Percentiles rank a stretch among this genome's conserved stretches.
These are phyloP conservation scores for Sphagnurus paluster DNA, from an alignment of 1,284 basidiomycete genomes.

Conservation along the genomic window DNA sequence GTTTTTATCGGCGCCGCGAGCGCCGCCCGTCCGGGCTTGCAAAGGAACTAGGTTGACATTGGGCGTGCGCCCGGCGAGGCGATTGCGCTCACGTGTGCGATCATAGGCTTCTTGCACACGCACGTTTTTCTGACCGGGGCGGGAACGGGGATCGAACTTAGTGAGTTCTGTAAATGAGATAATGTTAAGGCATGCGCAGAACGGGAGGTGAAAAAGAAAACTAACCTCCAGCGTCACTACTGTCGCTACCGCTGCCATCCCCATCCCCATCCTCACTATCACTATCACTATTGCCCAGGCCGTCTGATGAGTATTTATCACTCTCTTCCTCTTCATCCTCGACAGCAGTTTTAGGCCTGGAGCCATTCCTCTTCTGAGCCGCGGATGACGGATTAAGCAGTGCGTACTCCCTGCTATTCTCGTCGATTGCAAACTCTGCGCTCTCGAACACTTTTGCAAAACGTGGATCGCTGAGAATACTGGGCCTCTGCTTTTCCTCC, in stretches of 20 bases:
- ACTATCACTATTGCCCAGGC: constrained; percentile 42
- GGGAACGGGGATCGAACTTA: constrained; percentile 42
- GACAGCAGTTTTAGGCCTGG: constrained; percentile 69
- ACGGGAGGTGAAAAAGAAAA: constrained; percentile 18
- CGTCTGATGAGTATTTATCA: constrained; percentile 76
- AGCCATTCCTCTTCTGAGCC: constrained; percentile 47
- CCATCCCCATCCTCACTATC: constrained; percentile 58
- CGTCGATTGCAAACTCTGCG: constrained; percentile 93
- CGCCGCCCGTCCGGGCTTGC: constrained; percentile 40
- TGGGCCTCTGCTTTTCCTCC: constrained; percentile 44
- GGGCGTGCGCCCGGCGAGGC: constrained; percentile 34
- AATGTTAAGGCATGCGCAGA: constrained; percentile 4
- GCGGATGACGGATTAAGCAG: constrained; percentile 87
- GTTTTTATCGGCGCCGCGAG: constrained; percentile 41
- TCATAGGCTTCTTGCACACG: constrained; percentile 46
- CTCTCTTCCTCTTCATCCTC: constrained; percentile 91
- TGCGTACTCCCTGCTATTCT: constrained; percentile 83
- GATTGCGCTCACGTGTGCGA: constrained; percentile 41
- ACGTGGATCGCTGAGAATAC: constrained; percentile 82
- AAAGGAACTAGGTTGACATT: constrained; percentile 61
- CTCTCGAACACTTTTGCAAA: constrained; percentile 93
- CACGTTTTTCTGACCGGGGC: constrained; percentile 46
- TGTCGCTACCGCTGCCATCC: constrained; percentile 29
- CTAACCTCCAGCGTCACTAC: constrained; percentile 46
- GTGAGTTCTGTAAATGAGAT: constrained; percentile 47